A percentile compares a stretch with the other conserved stretches of the same genome.
Conservation (phyloP, 2,329 filamentous ascomycete genomes). For the Cladorrhinum sp. region DNA sequence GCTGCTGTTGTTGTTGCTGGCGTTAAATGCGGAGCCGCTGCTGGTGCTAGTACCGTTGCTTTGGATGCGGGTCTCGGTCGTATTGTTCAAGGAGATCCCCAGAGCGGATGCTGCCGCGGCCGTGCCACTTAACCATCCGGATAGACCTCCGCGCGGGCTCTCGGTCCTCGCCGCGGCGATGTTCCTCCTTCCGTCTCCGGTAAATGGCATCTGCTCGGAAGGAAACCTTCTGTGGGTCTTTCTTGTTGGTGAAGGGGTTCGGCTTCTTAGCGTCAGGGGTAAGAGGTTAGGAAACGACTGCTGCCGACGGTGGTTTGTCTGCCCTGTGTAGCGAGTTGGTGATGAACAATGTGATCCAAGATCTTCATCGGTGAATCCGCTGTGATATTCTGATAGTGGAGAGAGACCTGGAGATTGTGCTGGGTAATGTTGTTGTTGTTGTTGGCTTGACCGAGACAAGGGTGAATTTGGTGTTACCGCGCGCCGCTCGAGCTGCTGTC, state of each 20-base stretch:
- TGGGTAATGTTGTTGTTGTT: background rate
- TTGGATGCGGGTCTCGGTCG: slow-evolving; percentile 8
- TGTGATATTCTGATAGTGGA: slow-evolving; percentile 35
- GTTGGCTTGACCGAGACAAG: slow-evolving; percentile 12
- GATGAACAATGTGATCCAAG: slow-evolving; percentile 20
- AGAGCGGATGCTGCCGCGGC: slow-evolving; percentile 28
- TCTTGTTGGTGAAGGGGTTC: slow-evolving; percentile 31
- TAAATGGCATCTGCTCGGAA: slow-evolving; percentile 40
- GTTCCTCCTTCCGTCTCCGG: slow-evolving; percentile 38
- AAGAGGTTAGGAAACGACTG: slow-evolving; percentile 37
- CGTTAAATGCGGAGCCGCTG: slow-evolving; percentile 18
- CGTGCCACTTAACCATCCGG: slow-evolving; percentile 34
- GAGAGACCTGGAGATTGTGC: slow-evolving; percentile 22
- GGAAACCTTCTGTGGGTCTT: slow-evolving; percentile 24
- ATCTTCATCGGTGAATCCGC: slow-evolving; percentile 31
- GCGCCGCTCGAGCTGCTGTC: slow-evolving; percentile 22
- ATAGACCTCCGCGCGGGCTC: slow-evolving; percentile 30
- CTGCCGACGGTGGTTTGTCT: slow-evolving; percentile 34
- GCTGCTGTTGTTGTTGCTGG: slow-evolving; percentile 6
- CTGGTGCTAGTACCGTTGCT: background rate
- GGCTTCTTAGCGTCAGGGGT: slow-evolving; percentile 30
- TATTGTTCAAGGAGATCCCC: slow-evolving; percentile 15
- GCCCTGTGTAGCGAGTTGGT: slow-evolving; percentile 18
- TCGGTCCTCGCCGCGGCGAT: slow-evolving; percentile 19
- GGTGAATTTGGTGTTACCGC: slow-evolving; percentile 17